Base-by-base conservation (phyloP, 176 grass and related monocot species). In the Tillandsia leiboldiana region DNA sequence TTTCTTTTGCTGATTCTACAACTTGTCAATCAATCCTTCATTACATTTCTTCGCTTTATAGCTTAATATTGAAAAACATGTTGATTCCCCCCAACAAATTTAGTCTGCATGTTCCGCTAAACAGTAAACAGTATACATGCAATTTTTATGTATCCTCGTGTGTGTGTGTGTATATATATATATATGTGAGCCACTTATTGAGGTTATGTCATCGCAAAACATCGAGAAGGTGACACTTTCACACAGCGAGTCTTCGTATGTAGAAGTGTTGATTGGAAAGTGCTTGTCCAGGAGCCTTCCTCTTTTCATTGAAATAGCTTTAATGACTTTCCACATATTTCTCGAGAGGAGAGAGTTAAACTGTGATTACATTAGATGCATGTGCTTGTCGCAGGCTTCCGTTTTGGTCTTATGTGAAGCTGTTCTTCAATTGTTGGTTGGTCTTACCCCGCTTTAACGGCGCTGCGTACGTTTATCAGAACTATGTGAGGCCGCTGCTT, bases 341-440 rank as follows among this genome's bases (percentile, higher is more conserved):
- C 14, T 65, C 1, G 20, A 11, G 8, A 26, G 50, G 2, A 12
- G 14, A 18, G 49, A 24, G n/a, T 69, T 61, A 9, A 61, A 42
- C 23, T 15, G 15, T 61, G 22, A 22, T 61, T 61, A 61, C 22
- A 20, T 61, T 18, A 18, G 17, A 61, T 61, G 10, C 17, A 61
- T 72, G 48, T 61, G 22, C 56, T 18, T 72, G 26, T 74, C 81
- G 63, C 57, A 99, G 94, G 94, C 82, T 99, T 83, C 94, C 89
- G 26, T 90, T 99, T 66, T 99, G 94, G 94, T 83, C 94, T 61
- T 99, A 90, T 73, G 86, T 80, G 78, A 99, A 99, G 63, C 51
- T 99, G 71, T 85, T 93, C 70, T 93, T 99, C 62, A 99, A 85
- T 71, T 88, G 89, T 53, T 99, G 89, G 94, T 74, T 99, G 80